A percentile compares a stretch with the other conserved stretches of the same genome.
phyloP scores from a whole-genome alignment of 106 monocot species.

The Acanthochlamys bracteata region DNA sequence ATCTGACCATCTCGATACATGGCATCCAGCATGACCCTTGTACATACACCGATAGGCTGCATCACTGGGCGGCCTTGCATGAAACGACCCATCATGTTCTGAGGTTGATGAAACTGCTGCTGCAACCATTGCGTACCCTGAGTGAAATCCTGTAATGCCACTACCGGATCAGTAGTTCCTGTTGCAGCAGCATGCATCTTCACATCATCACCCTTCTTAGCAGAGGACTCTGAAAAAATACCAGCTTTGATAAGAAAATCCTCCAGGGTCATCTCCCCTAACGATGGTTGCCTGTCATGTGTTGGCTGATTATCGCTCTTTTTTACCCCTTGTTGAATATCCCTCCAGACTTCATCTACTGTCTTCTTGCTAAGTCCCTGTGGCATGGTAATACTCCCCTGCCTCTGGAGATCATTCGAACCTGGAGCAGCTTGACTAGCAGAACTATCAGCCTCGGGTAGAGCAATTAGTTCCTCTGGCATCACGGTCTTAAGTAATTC shows the following conservation, averaged over 20 bases:
- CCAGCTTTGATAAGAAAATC: conserved; percentile 49
- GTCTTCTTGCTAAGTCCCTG: conserved; percentile 36
- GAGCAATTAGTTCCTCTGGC: conserved; percentile 10
- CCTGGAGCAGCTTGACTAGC: neutral
- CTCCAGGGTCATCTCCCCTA: conserved; percentile 56
- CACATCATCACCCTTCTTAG: conserved; percentile 5
- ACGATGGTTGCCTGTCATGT: conserved; percentile 8
- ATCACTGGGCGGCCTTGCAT: conserved; percentile 13
- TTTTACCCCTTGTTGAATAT: conserved; percentile 20
- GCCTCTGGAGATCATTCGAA: conserved; percentile 9
- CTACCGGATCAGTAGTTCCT: neutral
- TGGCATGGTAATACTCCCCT: conserved; percentile 23
- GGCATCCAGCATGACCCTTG: conserved; percentile 26
- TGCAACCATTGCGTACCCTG: conserved; percentile 28
- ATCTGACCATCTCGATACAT: conserved; percentile 35
- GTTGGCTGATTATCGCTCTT: conserved; percentile 3
- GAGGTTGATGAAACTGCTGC: conserved; percentile 24
- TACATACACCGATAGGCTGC: conserved; percentile 11
- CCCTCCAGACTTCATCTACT: conserved; percentile 47
- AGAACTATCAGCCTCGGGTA: neutral
- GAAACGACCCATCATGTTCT: conserved; percentile 29
- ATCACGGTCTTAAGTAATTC: conserved; percentile 45
- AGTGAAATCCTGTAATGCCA: conserved; percentile 3
- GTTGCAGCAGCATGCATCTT: neutral
- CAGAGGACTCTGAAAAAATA: conserved; percentile 12